phyloP scores from a whole-genome alignment of 1,284 basidiomycete species.

The Trametes hirsuta region DNA sequence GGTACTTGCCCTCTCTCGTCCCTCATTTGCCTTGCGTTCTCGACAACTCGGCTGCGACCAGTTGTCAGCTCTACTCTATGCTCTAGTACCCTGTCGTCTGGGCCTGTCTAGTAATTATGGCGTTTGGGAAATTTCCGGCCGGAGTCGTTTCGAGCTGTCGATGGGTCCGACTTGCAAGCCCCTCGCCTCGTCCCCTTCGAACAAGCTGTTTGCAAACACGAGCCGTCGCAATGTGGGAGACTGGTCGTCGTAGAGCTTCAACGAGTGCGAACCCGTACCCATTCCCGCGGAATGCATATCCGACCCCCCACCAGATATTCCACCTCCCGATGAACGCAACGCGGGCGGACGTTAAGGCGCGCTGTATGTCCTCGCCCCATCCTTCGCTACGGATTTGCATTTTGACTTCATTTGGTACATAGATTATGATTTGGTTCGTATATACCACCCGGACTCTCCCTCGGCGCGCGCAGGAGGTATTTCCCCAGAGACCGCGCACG shows the following conservation, averaged over 20 bases:
- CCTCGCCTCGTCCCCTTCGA: no score
- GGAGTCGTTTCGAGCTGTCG: no score
- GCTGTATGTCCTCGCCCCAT: constrained; percentile 51
- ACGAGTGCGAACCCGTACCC: constrained; percentile 49
- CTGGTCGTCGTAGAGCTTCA: constrained; percentile 6
- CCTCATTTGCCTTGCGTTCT: no score
- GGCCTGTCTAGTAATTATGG: no score
- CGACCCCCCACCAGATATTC: constrained; percentile 72
- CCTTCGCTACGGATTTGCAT: not conserved
- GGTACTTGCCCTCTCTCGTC: no score
- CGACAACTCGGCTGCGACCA: no score
- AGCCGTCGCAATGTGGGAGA: no score
- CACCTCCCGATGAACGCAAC: constrained; percentile 61
- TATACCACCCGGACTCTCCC: constrained; percentile 72
- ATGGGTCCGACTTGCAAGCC: no score
- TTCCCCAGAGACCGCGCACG: constrained; percentile 51
- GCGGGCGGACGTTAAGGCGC: constrained; percentile 60
- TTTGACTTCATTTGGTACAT: not conserved
- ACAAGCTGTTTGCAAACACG: no score
- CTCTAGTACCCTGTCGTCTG: no score
- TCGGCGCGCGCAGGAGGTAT: constrained; percentile 44
- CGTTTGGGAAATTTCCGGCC: no score
- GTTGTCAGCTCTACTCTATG: no score
- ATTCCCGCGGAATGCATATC: constrained; percentile 55
- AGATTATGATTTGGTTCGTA: constrained; percentile 75